phyloP scores from a whole-genome alignment of 2,329 filamentous ascomycete genomes.

The Penicillium polonicum region DNA sequence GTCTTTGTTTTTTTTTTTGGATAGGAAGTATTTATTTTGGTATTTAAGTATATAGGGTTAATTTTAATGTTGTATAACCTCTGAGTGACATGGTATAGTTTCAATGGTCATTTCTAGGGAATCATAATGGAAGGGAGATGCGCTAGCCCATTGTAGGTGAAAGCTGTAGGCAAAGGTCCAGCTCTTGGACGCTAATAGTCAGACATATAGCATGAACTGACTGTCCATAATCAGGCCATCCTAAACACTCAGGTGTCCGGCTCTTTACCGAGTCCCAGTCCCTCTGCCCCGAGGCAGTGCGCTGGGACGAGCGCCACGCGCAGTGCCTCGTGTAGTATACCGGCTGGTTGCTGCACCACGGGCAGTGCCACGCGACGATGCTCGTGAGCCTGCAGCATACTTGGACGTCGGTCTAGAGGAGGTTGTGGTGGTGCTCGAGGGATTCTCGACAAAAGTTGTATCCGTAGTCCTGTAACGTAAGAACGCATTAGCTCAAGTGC shows the following conservation, averaged over 20 bases:
- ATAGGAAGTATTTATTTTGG: background rate
- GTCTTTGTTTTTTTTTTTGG: background rate
- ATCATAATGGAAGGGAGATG: background rate
- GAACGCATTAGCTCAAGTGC: conserved; percentile 1
- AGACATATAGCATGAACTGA: background rate
- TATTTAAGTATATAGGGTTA: background rate
- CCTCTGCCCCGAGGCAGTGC: conserved; percentile 43
- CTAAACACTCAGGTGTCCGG: background rate
- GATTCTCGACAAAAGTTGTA: conserved; percentile 86
- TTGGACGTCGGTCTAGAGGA: conserved; percentile 45
- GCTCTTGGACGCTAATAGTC: background rate
- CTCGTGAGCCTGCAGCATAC: conserved; percentile 29
- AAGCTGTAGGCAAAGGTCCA: background rate
- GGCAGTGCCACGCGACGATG: conserved; percentile 27
- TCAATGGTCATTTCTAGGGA: conserved; percentile 1
- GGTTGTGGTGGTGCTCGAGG: conserved; percentile 46
- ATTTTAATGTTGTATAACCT: background rate
- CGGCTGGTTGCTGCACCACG: conserved; percentile 28
- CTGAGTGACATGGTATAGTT: background rate
- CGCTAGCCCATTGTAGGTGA: background rate
- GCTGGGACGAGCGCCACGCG: conserved; percentile 35
- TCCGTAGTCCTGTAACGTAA: conserved; percentile 70
- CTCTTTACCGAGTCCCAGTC: conserved; percentile 30
- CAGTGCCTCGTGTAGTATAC: conserved; percentile 40
- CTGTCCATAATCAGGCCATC: background rate